phyloP scores from a whole-genome alignment of 495 filamentous ascomycete species.

The Aspergillus homomorphus region DNA sequence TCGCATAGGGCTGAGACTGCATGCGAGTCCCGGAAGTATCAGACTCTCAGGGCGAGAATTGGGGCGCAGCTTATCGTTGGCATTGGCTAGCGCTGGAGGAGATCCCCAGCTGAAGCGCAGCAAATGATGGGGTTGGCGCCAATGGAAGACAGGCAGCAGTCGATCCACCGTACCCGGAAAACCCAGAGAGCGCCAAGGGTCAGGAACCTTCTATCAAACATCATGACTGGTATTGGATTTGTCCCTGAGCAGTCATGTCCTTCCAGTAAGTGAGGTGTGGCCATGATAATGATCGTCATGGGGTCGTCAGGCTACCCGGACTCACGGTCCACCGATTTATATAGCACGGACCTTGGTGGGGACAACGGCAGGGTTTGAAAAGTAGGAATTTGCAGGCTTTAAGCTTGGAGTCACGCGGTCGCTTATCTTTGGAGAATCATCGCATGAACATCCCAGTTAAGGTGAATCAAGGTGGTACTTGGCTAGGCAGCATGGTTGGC shows the following conservation, averaged over 20 bases:
- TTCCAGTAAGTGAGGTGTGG: not conserved
- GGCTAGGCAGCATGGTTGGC: not conserved
- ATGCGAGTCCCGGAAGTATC: not conserved
- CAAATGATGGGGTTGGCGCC: slow-evolving; percentile 9
- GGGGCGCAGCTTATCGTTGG: not conserved
- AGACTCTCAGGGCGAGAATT: not conserved
- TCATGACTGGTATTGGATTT: not conserved
- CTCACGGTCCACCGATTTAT: not conserved
- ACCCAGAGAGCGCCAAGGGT: not conserved
- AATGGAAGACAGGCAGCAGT: not conserved
- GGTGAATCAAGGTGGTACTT: too few relatives aligned
- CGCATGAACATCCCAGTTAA: too few relatives aligned
- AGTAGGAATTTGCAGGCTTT: too few relatives aligned
- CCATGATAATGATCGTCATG: not conserved
- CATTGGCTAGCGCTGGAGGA: not conserved
- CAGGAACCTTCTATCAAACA: not conserved
- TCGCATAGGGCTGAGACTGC: not conserved
- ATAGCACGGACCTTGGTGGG: slow-evolving; percentile 28
- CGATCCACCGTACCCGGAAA: not conserved
- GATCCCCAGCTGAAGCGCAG: slow-evolving; percentile 10
- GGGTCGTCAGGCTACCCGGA: not conserved
- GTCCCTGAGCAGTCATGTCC: not conserved
- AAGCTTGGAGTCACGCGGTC: too few relatives aligned
- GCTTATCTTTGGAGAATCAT: too few relatives aligned
- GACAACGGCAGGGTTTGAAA: slow-evolving; percentile 35